Evolutionary conservation across 441 rosid genomes (phyloP).

Genomic region (Metrosideros polymorpha): DNA sequence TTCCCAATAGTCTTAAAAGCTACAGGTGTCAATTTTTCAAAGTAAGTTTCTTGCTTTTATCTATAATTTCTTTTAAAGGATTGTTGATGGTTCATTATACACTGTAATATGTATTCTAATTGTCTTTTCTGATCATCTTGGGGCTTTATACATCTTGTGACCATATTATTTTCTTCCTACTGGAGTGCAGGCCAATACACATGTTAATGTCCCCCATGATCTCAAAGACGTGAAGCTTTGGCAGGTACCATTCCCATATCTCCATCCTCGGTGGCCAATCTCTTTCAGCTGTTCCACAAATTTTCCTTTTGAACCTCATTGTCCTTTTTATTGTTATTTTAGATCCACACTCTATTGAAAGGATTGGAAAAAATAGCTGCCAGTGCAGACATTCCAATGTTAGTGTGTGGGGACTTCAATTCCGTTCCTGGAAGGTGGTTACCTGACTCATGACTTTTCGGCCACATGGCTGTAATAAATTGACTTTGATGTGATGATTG

Average conservation of each 20-base stretch:
- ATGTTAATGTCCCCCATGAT: constrained; percentile 7
- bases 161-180: neutral
- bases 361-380: constrained; percentile 19
- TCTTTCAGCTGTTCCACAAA: neutral
- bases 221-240: constrained; percentile 16
- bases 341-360: constrained; percentile 19
- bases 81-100: neutral
- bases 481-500: neutral
- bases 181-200: constrained; percentile 23
- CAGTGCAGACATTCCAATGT: constrained; percentile 17
- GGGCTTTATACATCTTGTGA: neutral
- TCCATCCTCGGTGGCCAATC: neutral
- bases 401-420: constrained; percentile 32
- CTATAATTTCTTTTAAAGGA: neutral
- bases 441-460: neutral
- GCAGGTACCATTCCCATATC: constrained; percentile 11
- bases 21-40: neutral
- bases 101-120: neutral
- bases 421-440: constrained; percentile 25
- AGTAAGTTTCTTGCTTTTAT: neutral
- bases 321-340: neutral
- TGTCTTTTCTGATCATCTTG: neutral
- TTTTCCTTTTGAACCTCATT: neutral
- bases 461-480: neutral
- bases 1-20: neutral